Evolutionary conservation across 2,329 filamentous ascomycete genomes (phyloP).

Genomic region (Diaporthe vexans): DNA sequence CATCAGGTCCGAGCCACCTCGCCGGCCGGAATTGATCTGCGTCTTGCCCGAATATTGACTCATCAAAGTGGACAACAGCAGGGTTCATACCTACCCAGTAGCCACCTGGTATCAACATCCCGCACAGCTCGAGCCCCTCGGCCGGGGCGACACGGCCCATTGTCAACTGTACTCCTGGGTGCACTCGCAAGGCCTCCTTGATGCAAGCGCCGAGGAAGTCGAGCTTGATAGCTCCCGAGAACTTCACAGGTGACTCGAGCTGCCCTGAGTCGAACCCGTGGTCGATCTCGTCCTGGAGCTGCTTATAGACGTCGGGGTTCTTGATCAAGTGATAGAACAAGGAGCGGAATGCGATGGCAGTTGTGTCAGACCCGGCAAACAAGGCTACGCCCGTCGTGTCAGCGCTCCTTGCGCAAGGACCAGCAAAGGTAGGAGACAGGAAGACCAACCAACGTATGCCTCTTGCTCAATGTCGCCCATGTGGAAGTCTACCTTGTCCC

Average conservation of each 20-base stretch:
- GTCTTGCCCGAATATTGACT: conserved; percentile 40
- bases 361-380: conserved; percentile 43
- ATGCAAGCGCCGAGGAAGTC: conserved; percentile 58
- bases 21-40: conserved; percentile 41
- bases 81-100: conserved; percentile 47
- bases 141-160: conserved; percentile 57
- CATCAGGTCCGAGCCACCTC: conserved; percentile 41
- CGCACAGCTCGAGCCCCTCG: conserved; percentile 49
- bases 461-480: conserved; percentile 44
- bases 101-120: conserved; percentile 45
- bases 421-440: not conserved
- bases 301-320: conserved; percentile 37
- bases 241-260: conserved; percentile 40
- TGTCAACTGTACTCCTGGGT: conserved; percentile 56
- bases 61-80: conserved; percentile 46
- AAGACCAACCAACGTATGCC: conserved; percentile 35
- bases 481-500: conserved; percentile 41
- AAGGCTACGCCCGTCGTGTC: conserved; percentile 27
- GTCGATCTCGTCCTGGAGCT: conserved; percentile 41
- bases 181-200: conserved; percentile 58
- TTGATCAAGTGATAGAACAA: conserved; percentile 41
- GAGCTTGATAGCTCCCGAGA: conserved; percentile 42
- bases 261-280: conserved; percentile 33
- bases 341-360: conserved; percentile 14
- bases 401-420: not conserved